phyloP scores from a whole-genome alignment of 306 rosid species.

The Rosa lucieae region DNA sequence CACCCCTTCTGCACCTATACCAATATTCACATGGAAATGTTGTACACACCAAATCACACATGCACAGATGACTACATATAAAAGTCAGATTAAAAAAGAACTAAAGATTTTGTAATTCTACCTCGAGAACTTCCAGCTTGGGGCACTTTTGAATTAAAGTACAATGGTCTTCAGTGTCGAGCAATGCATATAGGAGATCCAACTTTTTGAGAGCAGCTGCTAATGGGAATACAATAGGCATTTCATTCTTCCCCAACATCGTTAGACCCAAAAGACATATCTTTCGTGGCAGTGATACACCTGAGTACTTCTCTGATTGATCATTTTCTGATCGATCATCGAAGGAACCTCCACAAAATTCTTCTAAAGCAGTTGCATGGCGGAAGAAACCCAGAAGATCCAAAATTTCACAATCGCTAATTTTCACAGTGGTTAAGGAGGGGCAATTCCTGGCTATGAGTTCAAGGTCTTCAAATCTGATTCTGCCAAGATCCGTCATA shows the following conservation, averaged over 20 bases:
- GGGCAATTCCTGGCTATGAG: constrained; percentile 79
- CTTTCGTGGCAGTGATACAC: constrained; percentile 57
- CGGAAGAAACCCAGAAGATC: constrained; percentile 67
- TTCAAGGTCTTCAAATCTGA: constrained; percentile 74
- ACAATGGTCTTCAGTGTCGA: constrained; percentile 91
- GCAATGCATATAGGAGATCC: constrained; percentile 85
- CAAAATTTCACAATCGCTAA: constrained; percentile 74
- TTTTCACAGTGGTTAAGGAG: constrained; percentile 70
- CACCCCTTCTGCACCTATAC: background rate
- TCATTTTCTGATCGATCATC: no score
- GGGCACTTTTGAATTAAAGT: constrained; percentile 79
- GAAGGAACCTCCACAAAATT: constrained; percentile 88
- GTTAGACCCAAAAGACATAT: constrained; percentile 72
- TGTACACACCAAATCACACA: background rate
- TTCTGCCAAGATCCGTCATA: constrained; percentile 60
- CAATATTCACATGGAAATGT: background rate
- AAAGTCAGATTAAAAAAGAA: background rate
- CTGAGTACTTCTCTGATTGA: constrained; percentile 49
- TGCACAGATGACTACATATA: background rate
- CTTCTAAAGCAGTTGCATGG: constrained; percentile 61
- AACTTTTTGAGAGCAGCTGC: constrained; percentile 62
- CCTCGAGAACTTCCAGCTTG: constrained; percentile 89
- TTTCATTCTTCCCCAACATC: constrained; percentile 71
- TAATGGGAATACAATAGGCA: constrained; percentile 74
- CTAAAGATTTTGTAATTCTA: constrained; percentile 24